Evolutionary conservation across 225 moss, liverwort and hornwort species (phyloP), one percentile per base, ranked within the genome.

Genomic region (Physcomitrellopsis africana): DNA sequence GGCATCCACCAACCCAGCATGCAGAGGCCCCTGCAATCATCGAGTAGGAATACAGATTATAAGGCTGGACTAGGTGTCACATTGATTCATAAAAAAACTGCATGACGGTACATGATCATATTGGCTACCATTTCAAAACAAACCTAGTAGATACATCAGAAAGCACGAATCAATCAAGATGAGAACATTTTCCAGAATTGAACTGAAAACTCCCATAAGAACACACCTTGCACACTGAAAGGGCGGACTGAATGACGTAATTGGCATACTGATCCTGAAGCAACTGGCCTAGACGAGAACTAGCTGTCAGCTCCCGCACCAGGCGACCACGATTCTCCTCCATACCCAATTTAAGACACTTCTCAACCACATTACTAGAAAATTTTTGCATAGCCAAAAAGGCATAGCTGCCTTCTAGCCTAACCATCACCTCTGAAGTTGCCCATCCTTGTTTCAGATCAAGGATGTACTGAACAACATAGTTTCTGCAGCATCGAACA

Each of bases 321-420:
- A 97, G 80, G 69, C 92, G 88, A 69, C 82, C 83, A 26, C 96
- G 92, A 60, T 86, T 85, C 44, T 97, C 96, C 59, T 97, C 96
- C 62, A 83, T 91, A 59, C 92, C 88, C 72, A 92, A 76, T 68
- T 94, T 92, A 5, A 97, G 86, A 72, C 96, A 97, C 75, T 97
- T 97, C 76, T 97, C 96, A 43, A 97, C 94, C 74, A 97, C 96
- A 71, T 97, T 97, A 80, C 96, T 97, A 27, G 92, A 92, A 69
- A 94, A 97, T 59, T 97, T 97, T 74, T 97, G 96, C 89, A 91
- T 94, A 5, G 96, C 96, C 76, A 97, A 74, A 70, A 82, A 91
- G 44, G 93, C 87, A 52, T 92, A 97, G 76, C 80, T 86, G 75
- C 86, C 82, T 77, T 97, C 92, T 60, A 97, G 74, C 85, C 87